A percentile compares a stretch with the other conserved stretches of the same genome.
phyloP scores from a whole-genome alignment of 305 asterid genomes.

The Fraxinus angustifolia region DNA sequence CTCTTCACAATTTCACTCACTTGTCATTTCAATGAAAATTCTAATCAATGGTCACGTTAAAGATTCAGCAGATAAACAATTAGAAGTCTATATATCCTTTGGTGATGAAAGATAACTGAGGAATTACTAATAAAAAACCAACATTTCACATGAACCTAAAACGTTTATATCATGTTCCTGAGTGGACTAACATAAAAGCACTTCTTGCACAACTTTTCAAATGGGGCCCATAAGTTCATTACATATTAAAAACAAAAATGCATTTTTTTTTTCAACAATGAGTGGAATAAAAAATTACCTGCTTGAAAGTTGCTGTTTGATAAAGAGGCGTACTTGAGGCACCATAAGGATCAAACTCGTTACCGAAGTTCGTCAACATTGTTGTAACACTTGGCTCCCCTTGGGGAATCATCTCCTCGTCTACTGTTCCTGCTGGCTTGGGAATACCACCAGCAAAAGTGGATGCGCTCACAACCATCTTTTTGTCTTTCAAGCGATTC shows the following conservation, averaged over 20 bases:
- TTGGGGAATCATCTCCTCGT: not conserved
- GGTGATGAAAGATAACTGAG: not conserved
- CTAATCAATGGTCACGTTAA: not conserved
- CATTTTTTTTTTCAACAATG: not conserved
- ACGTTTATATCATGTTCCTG: not conserved
- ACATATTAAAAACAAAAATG: not conserved
- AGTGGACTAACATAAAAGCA: not conserved
- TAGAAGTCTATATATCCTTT: not conserved
- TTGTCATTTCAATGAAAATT: not conserved
- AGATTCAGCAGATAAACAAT: not conserved
- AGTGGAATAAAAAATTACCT: conserved; percentile 39
- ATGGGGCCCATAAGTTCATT: not conserved
- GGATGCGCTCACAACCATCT: conserved; percentile 50
- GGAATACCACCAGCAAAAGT: conserved; percentile 39
- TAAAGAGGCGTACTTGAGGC: conserved; percentile 87
- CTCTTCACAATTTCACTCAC: not conserved
- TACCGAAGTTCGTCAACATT: conserved; percentile 69
- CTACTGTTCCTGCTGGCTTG: no score
- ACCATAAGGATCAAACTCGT: conserved; percentile 81
- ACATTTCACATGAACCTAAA: not conserved
- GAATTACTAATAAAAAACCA: not conserved
- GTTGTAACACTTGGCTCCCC: conserved; percentile 70
- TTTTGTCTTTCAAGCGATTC: conserved; percentile 48
- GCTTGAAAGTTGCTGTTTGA: conserved; percentile 97
- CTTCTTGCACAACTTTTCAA: not conserved